Evolutionary conservation across 441 rosid genomes (phyloP), one percentile per base, ranked within the genome.

Genomic region (Brassica hybrid): DNA sequence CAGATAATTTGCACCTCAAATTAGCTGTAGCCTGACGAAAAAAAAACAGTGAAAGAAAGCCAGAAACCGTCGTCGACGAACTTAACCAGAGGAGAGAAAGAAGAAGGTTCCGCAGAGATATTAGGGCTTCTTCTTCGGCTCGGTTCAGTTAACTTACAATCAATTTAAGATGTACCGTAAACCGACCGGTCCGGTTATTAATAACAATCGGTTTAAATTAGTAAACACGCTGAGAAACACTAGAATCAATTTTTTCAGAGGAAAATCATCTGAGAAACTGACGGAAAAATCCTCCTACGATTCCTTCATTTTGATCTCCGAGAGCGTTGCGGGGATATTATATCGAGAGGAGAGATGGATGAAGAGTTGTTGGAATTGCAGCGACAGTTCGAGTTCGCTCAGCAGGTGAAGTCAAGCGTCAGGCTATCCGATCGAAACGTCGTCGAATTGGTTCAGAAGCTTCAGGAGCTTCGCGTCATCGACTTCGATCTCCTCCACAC

Each of bases 401-500:
- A 93, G 76, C 90, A 90, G 78, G 99, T 94, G 23, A 93, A 95
- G 83, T 91, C 98, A 14, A 90, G 95, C 82, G 85, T 93, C 41
- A 87, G 97, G 30, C 84, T 95, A 66, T 93, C 98, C 52, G 99
- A 95, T 21, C 85, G 99, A 70, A 95, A 93, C 84, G 98, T 95
- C 66, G 99, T 95, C 81, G 99, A 95, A 74, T 87, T 95, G 85
- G 97, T 95, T 59, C 94, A 89, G 73, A 95, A 95, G 86, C 99
- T 95, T 6, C 99, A 91, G 9, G 96, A 95, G 85, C 96, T 95
- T 80, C 85, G 78, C 41, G 94, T 95, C 83, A 89, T 95, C 68
- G 96, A 95, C 84, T 95, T 95, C 87, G 94, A 93, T 80, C 99
- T 95, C 74, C 98, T 95, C 76, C 97, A 95, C 84, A 95, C 99